These are phyloP conservation scores for Globisporangium echinulatum DNA, from an alignment of 352 stramenopile genomes.

Conservation along the genomic window DNA sequence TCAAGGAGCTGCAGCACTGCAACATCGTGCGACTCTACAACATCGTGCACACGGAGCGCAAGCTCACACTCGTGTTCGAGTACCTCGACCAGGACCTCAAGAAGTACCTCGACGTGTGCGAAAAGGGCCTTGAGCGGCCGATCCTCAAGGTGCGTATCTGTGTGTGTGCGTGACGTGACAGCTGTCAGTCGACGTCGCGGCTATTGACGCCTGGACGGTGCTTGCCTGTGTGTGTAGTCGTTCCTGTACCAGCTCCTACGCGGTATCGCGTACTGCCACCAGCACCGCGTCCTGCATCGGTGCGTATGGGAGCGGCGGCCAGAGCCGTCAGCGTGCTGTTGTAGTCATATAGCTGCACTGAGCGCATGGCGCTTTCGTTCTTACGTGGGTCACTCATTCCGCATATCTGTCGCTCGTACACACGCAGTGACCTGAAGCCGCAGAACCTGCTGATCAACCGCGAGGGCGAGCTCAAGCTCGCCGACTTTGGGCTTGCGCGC, in stretches of 20 bases:
- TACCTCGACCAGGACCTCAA: slow-evolving; percentile 99
- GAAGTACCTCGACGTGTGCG: slow-evolving; percentile 99
- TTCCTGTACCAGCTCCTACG: slow-evolving; percentile 99
- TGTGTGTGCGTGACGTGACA: neutral
- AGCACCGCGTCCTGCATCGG: slow-evolving; percentile 92
- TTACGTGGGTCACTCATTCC: neutral
- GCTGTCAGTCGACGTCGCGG: neutral
- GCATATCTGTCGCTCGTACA: neutral
- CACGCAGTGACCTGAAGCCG: slow-evolving; percentile 96
- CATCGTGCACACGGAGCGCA: slow-evolving; percentile 98
- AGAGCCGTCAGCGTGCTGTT: neutral
- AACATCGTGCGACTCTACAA: slow-evolving; percentile 99
- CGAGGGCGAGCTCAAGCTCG: slow-evolving; percentile 98
- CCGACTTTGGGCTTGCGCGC: slow-evolving; percentile 99
- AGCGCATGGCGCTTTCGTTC: neutral
- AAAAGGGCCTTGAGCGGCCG: slow-evolving; percentile 92
- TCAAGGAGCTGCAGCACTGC: slow-evolving; percentile 96
- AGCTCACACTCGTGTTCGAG: slow-evolving; percentile 99
- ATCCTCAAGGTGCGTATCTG: slow-evolving; percentile 62
- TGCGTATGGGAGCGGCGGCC: slow-evolving; percentile 12
- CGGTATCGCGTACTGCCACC: slow-evolving; percentile 99
- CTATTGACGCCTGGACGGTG: neutral
- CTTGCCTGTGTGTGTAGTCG: slow-evolving; percentile 25
- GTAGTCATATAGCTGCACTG: too few relatives aligned
- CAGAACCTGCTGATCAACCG: slow-evolving; percentile 98